Evolutionary conservation across 2,329 filamentous ascomycete species (phyloP).

Genomic region (Penicillium sp.): DNA sequence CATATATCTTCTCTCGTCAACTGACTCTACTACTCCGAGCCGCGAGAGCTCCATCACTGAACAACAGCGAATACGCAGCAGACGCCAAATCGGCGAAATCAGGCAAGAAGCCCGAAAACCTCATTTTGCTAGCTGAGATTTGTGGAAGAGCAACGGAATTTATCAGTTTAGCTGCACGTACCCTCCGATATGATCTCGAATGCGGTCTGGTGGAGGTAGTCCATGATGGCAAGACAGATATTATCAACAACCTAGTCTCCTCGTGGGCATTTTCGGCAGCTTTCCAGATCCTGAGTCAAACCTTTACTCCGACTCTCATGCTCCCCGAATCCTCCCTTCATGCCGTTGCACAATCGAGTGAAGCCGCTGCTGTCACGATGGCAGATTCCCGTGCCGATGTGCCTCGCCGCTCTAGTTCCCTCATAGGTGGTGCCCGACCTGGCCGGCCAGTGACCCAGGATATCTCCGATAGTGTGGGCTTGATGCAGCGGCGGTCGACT

Average conservation of each 20-base stretch:
- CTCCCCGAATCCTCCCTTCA: conserved; percentile 39
- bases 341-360: conserved; percentile 25
- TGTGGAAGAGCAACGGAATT: conserved; percentile 81
- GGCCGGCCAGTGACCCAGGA: conserved; percentile 30
- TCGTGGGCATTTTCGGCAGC: conserved; percentile 48
- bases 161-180: conserved; percentile 73
- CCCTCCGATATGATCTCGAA: conserved; percentile 74
- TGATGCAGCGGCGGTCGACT: conserved; percentile 41
- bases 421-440: conserved; percentile 25
- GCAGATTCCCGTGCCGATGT: conserved; percentile 29
- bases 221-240: conserved; percentile 32
- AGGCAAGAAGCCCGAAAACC: conserved; percentile 65
- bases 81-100: conserved; percentile 48
- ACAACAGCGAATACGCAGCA: conserved; percentile 27
- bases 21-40: conserved; percentile 76
- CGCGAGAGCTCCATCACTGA: conserved; percentile 59
- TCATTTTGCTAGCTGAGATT: conserved; percentile 79
- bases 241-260: conserved; percentile 48
- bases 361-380: conserved; percentile 18
- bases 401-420: conserved; percentile 42
- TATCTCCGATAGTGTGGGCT: conserved; percentile 30
- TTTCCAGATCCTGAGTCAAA: conserved; percentile 45
- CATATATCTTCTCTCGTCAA: conserved; percentile 90
- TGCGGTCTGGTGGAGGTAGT: conserved; percentile 54
- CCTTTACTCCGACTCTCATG: conserved; percentile 35